Percentiles rank a stretch among this genome's conserved stretches.
Conservation (phyloP, 2,329 filamentous ascomycete genomes). For the Paracamarosporium sp. region DNA sequence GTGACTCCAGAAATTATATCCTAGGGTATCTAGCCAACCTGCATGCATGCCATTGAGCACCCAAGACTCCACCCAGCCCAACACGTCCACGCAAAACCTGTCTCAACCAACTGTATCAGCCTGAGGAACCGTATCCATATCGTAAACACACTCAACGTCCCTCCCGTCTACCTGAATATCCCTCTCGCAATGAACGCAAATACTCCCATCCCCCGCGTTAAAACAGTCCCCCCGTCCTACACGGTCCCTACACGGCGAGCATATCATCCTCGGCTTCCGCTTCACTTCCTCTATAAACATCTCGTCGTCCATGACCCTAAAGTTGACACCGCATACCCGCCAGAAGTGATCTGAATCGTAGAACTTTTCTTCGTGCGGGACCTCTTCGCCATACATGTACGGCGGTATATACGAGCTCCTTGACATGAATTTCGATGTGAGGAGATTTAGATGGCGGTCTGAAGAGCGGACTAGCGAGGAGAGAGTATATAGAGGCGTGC, state of each 20-base stretch:
- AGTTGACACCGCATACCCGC: slow-evolving; percentile 34
- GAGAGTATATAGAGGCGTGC: slow-evolving; percentile 34
- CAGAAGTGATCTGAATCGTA: slow-evolving; percentile 40
- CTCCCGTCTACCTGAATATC: not conserved
- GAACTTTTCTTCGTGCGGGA: slow-evolving; percentile 31
- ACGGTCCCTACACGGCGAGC: not conserved
- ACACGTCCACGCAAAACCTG: not conserved
- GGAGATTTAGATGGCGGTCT: slow-evolving; percentile 28
- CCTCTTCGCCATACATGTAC: slow-evolving; percentile 44
- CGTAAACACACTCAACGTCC: not conserved
- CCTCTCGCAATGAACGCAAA: slow-evolving; percentile 8
- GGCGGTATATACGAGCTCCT: slow-evolving; percentile 37
- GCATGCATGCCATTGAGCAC: no score
- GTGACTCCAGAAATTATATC: no score
- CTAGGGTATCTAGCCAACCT: no score
- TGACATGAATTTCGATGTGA: slow-evolving; percentile 27
- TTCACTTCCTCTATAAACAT: slow-evolving; percentile 19
- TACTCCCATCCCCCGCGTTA: slow-evolving; percentile 6
- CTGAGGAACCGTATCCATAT: not conserved
- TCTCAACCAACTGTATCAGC: not conserved
- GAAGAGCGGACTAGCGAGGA: slow-evolving; percentile 28
- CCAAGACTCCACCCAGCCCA: no score
- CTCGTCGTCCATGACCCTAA: slow-evolving; percentile 33
- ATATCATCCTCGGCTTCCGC: slow-evolving; percentile 1
- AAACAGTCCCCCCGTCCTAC: not conserved